Evolutionary conservation across 1,139 yeast genomes (phyloP).

Genomic region (Protomyces lactucae-debilis): DNA sequence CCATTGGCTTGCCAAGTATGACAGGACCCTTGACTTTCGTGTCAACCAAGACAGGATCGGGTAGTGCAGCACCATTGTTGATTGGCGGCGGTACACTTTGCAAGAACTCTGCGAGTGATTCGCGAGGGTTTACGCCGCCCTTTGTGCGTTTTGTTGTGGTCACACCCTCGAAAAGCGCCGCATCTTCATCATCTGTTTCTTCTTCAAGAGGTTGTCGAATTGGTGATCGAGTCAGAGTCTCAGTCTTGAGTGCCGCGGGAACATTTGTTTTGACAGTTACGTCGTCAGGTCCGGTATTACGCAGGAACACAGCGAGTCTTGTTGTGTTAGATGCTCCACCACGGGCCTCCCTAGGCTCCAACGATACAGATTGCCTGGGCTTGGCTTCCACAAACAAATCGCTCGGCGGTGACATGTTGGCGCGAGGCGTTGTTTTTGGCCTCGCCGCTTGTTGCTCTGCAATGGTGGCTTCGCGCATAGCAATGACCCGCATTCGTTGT

Average conservation of each 20-base stretch:
- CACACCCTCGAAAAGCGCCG: neutral
- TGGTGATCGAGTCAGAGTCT: neutral
- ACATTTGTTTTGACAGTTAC: neutral
- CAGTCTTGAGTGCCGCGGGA: neutral
- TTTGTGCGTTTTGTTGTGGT: neutral
- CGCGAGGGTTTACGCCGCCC: neutral
- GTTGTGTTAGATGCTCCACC: conserved; percentile 4
- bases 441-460: neutral
- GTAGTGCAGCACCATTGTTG: neutral
- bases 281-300: conserved; percentile 7
- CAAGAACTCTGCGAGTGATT: conserved; percentile 14
- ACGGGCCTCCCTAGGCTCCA: conserved; percentile 8
- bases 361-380: neutral
- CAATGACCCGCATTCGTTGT: conserved; percentile 11
- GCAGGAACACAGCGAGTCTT: conserved; percentile 20
- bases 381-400: neutral
- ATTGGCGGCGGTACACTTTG: conserved; percentile 2
- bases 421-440: neutral
- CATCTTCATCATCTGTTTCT: conserved; percentile 4
- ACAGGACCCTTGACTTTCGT: neutral
- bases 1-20: neutral
- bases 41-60: neutral
- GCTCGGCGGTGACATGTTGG: neutral
- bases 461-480: conserved; percentile 7
- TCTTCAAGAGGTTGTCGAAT: conserved; percentile 8